Conservation (phyloP, 2,329 filamentous ascomycete species). For the Triangularia verruculosa region DNA sequence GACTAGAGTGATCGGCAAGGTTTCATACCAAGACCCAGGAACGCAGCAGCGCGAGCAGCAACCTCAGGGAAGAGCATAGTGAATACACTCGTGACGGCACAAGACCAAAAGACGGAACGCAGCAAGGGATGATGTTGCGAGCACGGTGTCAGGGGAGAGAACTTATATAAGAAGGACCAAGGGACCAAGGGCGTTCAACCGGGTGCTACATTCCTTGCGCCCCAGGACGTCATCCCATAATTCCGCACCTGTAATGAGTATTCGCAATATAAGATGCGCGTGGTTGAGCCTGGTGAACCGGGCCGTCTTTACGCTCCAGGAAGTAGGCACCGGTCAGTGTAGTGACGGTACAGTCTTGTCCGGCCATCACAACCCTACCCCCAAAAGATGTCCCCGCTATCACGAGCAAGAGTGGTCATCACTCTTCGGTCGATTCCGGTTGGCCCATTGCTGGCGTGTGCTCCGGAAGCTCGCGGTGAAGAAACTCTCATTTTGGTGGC, state of each 20-base stretch:
- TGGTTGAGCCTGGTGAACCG: neutral
- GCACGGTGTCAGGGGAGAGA: constrained; percentile 1
- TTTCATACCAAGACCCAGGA: constrained; percentile 32
- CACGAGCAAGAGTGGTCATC: neutral
- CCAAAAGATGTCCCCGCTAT: neutral
- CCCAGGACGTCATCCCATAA: constrained; percentile 14
- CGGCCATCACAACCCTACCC: neutral
- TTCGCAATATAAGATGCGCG: neutral
- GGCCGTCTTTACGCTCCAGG: neutral
- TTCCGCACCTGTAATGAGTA: constrained; percentile 24
- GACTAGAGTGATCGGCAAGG: neutral
- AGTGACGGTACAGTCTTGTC: neutral
- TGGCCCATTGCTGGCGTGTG: neutral
- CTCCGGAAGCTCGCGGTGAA: constrained; percentile 3
- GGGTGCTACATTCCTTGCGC: constrained; percentile 1
- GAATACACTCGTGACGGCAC: neutral
- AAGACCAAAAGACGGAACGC: neutral
- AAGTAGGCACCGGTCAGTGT: neutral
- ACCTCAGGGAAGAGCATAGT: constrained; percentile 35
- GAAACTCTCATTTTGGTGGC: neutral
- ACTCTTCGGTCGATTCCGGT: neutral
- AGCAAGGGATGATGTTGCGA: neutral
- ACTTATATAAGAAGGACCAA: constrained; percentile 20
- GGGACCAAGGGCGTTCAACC: constrained; percentile 8
- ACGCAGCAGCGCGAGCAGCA: constrained; percentile 29